Percentiles rank a stretch among this genome's conserved stretches.
These are phyloP conservation scores for Drechslerella dactyloides DNA, from an alignment of 2,329 filamentous ascomycete species.

Conservation along the genomic window DNA sequence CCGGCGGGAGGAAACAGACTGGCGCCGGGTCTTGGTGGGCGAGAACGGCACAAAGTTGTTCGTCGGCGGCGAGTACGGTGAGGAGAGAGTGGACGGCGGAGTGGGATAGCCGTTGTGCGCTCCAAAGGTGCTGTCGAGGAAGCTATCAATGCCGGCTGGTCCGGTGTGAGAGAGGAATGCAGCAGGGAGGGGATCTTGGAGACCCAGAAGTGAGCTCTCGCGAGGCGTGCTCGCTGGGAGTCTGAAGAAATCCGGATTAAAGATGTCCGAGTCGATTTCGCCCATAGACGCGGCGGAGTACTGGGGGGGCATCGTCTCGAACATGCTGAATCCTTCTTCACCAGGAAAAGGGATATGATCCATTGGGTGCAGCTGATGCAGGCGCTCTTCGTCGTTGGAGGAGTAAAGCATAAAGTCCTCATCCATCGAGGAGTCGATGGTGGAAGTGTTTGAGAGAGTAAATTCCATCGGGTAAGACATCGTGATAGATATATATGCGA, in stretches of 20 bases:
- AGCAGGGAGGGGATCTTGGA: constrained; percentile 24
- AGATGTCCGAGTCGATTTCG: constrained; percentile 35
- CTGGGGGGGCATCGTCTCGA: constrained; percentile 20
- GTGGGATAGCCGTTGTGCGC: constrained; percentile 33
- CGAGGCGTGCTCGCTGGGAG: constrained; percentile 23
- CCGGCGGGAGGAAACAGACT: constrained; percentile 29
- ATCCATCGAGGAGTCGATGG: constrained; percentile 41
- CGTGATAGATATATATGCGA: constrained; percentile 11
- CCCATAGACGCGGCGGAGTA: constrained; percentile 23
- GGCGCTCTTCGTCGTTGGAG: constrained; percentile 34
- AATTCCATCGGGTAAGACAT: constrained; percentile 44
- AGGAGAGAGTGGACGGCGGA: constrained; percentile 41
- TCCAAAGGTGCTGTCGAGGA: constrained; percentile 16
- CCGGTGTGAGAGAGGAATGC: constrained; percentile 9
- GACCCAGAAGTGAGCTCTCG: constrained; percentile 30
- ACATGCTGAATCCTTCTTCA: constrained; percentile 48
- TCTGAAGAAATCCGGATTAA: constrained; percentile 43
- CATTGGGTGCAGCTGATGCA: constrained; percentile 32
- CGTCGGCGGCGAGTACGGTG: constrained; percentile 36
- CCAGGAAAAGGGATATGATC: constrained; percentile 44
- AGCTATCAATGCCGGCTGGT: constrained; percentile 14
- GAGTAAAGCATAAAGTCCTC: constrained; percentile 44
- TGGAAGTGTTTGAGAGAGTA: constrained; percentile 35
- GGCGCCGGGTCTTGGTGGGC: constrained; percentile 15
- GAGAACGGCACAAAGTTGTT: constrained; percentile 27